Conservation (phyloP, 2,329 filamentous ascomycete species). For the Aspergillus pseudonomiae region DNA sequence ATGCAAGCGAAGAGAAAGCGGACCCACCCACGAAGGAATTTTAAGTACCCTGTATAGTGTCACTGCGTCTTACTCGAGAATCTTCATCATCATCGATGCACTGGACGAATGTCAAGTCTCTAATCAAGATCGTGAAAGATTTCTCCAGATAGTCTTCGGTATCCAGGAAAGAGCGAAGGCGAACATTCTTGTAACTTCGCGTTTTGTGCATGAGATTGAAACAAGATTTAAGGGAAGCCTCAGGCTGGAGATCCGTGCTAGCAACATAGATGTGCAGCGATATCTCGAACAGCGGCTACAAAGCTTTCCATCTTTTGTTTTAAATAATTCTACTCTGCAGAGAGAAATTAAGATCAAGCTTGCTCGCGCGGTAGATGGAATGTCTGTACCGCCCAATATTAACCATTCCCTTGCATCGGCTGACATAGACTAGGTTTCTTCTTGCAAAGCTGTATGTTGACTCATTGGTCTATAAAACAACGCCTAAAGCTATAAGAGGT, state of each 20-base stretch:
- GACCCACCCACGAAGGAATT: conserved; percentile 31
- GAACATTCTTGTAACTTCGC: conserved; percentile 39
- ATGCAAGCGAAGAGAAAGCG: conserved; percentile 16
- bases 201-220: conserved; percentile 29
- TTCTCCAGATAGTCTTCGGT: conserved; percentile 27
- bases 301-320: conserved; percentile 21
- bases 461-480: conserved; percentile 19
- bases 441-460: conserved; percentile 29
- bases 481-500: conserved; percentile 34
- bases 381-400: conserved; percentile 29
- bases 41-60: conserved; percentile 21
- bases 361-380: conserved; percentile 31
- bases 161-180: conserved; percentile 21
- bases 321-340: conserved; percentile 19
- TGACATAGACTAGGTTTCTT: conserved; percentile 28
- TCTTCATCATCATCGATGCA: conserved; percentile 36
- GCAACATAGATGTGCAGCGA: conserved; percentile 33
- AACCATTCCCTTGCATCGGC: not conserved
- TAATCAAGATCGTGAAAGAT: not conserved
- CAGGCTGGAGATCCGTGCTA: conserved; percentile 37
- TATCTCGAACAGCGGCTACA: conserved; percentile 33
- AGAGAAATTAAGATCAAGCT: conserved; percentile 27
- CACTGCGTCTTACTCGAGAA: conserved; percentile 16
- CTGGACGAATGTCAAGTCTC: conserved; percentile 32
- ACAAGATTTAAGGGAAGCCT: conserved; percentile 20